These are phyloP conservation scores for Trichosporon sp. DNA, from an alignment of 1,284 basidiomycete genomes.

Conservation along the genomic window DNA sequence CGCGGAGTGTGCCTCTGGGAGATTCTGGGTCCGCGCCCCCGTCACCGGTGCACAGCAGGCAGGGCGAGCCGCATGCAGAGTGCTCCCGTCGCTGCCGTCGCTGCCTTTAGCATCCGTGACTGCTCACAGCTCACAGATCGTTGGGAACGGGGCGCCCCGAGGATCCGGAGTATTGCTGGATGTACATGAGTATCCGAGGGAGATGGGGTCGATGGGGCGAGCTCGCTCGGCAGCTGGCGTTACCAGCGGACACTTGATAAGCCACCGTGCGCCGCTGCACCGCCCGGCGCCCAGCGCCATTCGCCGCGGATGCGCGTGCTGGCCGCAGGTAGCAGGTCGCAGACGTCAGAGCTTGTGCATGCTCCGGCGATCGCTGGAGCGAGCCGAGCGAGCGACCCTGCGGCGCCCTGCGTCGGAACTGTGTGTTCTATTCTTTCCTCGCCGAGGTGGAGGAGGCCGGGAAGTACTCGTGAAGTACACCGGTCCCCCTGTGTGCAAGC, in stretches of 20 bases:
- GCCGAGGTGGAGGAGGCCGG: background rate
- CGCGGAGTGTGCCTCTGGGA: background rate
- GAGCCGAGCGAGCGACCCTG: background rate
- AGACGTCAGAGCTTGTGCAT: background rate
- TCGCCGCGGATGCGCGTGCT: background rate
- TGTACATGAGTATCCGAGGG: background rate
- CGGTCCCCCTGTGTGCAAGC: background rate
- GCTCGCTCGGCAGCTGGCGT: background rate
- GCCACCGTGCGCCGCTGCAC: background rate
- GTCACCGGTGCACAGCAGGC: background rate
- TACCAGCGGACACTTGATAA: background rate
- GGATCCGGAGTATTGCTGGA: background rate
- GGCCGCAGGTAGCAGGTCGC: too few species aligned
- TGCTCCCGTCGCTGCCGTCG: too few species aligned
- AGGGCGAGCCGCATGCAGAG: too few species aligned
- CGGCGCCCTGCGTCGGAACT: too few species aligned
- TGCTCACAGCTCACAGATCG: too few species aligned
- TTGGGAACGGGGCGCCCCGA: background rate
- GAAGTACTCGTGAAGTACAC: background rate
- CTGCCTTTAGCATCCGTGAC: too few species aligned
- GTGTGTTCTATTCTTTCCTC: too few species aligned
- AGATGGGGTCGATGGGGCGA: background rate
- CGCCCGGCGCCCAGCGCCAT: background rate
- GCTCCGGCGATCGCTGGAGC: background rate
- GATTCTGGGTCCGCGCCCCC: background rate